phyloP scores from a whole-genome alignment of 305 asterid species.

The Fraxinus floribunda region DNA sequence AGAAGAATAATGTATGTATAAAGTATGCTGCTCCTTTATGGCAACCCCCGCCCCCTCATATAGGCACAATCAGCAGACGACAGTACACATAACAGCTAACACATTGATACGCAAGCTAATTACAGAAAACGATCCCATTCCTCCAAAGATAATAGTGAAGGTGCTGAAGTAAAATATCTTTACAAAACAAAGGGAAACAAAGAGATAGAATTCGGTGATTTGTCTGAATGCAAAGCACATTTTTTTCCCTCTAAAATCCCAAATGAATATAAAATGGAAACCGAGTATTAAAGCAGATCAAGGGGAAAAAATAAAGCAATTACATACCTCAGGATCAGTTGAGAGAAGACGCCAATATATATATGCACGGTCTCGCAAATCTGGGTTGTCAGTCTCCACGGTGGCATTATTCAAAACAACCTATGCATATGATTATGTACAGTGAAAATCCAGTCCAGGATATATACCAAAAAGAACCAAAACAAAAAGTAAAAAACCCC shows the following conservation, averaged over 20 bases:
- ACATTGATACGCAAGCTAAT: not conserved
- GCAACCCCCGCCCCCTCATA: not conserved
- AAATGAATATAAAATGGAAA: constrained; percentile 11
- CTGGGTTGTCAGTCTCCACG: constrained; percentile 98
- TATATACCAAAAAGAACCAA: not conserved
- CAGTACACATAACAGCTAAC: not conserved
- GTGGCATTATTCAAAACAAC: constrained; percentile 98
- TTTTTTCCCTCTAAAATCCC: constrained; percentile 4
- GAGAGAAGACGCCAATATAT: constrained; percentile 99
- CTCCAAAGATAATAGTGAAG: not conserved
- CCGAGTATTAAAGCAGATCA: constrained; percentile 19
- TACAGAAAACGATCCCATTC: not conserved
- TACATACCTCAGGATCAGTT: constrained; percentile 96
- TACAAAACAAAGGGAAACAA: constrained; percentile 11
- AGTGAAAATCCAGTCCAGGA: constrained; percentile 17
- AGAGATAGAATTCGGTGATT: not conserved
- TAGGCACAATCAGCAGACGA: not conserved
- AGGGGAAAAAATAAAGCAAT: constrained; percentile 6
- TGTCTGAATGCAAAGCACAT: constrained; percentile 12
- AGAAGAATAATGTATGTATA: not conserved
- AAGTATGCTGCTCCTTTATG: not conserved
- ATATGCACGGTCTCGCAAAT: constrained; percentile 97
- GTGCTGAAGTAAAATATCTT: constrained; percentile 8
- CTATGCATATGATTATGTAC: constrained; percentile 39
- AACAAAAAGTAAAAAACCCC: not conserved